Conservation (phyloP, 805 yeast species). For the Cyberlindnera amylophila region DNA sequence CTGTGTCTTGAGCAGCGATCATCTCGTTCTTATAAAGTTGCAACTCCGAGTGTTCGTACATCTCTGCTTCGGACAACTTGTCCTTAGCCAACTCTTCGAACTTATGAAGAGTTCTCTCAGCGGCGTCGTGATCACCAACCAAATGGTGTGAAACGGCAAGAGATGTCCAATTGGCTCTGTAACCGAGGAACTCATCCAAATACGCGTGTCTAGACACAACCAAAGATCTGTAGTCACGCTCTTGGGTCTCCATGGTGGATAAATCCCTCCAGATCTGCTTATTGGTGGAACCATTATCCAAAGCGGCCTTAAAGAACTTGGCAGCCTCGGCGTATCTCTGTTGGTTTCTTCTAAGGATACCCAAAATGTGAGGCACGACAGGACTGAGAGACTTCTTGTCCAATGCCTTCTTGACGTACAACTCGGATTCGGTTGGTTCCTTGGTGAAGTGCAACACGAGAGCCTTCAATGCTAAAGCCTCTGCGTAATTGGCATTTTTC, state of each 20-base stretch:
- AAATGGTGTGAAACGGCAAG: slow-evolving; percentile 83
- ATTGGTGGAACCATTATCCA: slow-evolving; percentile 75
- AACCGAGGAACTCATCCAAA: slow-evolving; percentile 73
- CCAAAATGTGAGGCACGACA: slow-evolving; percentile 79
- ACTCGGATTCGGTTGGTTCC: slow-evolving; percentile 59
- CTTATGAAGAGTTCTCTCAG: slow-evolving; percentile 66
- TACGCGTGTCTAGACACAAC: slow-evolving; percentile 61
- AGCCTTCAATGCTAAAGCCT: slow-evolving; percentile 83
- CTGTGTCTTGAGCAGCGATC: slow-evolving; percentile 49
- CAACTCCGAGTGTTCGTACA: slow-evolving; percentile 79
- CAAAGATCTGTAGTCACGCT: slow-evolving; percentile 65
- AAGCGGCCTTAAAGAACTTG: slow-evolving; percentile 69
- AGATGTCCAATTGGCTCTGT: slow-evolving; percentile 87
- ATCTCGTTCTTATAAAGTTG: slow-evolving; percentile 67
- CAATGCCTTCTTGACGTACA: slow-evolving; percentile 57
- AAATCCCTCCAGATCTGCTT: slow-evolving; percentile 78
- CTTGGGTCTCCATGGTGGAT: slow-evolving; percentile 73
- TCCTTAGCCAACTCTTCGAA: slow-evolving; percentile 75
- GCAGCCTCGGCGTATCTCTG: slow-evolving; percentile 74
- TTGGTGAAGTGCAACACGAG: slow-evolving; percentile 56
- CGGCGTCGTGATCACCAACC: slow-evolving; percentile 59
- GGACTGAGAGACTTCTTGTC: slow-evolving; percentile 58
- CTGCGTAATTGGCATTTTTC: slow-evolving; percentile 72
- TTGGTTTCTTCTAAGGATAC: slow-evolving; percentile 71
- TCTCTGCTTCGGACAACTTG: slow-evolving; percentile 60